Evolutionary conservation across 1,284 basidiomycete genomes (phyloP), one percentile per base, ranked within the genome.

Genomic region (Pyrrhoderma noxium): DNA sequence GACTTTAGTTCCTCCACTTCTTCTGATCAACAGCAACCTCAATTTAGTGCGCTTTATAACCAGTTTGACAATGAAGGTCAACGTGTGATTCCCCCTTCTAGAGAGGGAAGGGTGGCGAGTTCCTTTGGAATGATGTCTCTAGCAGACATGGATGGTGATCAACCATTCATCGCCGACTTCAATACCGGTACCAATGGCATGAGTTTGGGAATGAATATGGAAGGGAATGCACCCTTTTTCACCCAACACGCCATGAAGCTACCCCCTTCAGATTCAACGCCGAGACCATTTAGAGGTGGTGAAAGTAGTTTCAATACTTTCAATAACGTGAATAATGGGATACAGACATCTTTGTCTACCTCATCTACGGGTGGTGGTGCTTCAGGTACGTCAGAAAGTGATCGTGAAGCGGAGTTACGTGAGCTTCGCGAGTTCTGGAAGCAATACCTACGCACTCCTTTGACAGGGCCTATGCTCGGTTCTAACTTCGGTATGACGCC

Each of bases 341-440:
- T 11, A 18, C 41, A 49, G 16, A 9, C 60, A 9, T 60, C 65
- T 0, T 61, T 59, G 2, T 41, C 56, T 19, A 51, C 23, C 62
- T 18, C n/a, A 7, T 18, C 16, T 40, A 16, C 38, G 38, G 16
- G 38, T 5, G 38, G 7, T 8, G 27, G 27, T 5, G 27, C 27
- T 31, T 31, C 27, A 31, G 27, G 27, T 31, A 31, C 27, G 5
- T 31, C 27, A 11, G 38, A 40, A 40, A 16, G 14, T 22, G 38
- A 40, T 40, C 44, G 49, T 11, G 70, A 77, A 41, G 65, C 64
- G 27, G 81, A 82, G 44, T 68, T 70, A 56, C 70, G 73, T 54
- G 81, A 86, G 58, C 61, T 85, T 60, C 70, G 73, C 47, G 82
- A 87, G 50, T 80, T 86, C 59, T 89, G 85, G 86, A 85, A 75